A percentile compares a stretch with the other conserved stretches of the same genome.
Conservation (phyloP, 2,329 filamentous ascomycete genomes). For the Apiospora pterosperma region DNA sequence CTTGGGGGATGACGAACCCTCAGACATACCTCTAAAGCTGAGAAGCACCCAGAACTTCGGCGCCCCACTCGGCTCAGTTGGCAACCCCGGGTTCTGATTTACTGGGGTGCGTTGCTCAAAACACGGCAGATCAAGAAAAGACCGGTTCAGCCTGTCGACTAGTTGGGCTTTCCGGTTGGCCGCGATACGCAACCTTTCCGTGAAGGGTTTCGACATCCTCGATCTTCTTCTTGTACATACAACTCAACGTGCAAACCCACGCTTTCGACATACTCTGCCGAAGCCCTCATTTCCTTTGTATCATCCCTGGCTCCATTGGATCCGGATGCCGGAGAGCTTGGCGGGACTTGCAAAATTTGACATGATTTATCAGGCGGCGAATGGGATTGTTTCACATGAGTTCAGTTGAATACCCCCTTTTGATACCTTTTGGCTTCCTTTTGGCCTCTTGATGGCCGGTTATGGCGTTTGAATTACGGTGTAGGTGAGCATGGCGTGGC, state of each 20-base stretch:
- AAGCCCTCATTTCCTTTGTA: conserved; percentile 5
- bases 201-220: neutral
- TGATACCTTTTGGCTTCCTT: conserved; percentile 11
- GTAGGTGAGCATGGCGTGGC: neutral
- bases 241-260: neutral
- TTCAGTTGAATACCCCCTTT: conserved; percentile 10
- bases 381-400: conserved; percentile 3
- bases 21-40: conserved; percentile 10
- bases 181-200: neutral
- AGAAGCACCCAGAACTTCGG: conserved; percentile 11
- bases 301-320: neutral
- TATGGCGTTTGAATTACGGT: neutral
- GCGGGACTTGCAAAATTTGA: neutral
- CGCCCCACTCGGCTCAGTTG: conserved; percentile 6
- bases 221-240: neutral
- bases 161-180: neutral
- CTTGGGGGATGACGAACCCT: conserved; percentile 1
- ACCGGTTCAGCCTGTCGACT: neutral
- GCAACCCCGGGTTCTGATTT: neutral
- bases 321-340: neutral
- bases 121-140: neutral
- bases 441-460: neutral
- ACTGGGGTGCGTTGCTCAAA: neutral
- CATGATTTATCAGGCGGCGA: neutral
- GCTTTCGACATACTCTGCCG: neutral